These are phyloP conservation scores for Reticulascus tulasneorum DNA, from an alignment of 2,329 filamentous ascomycete genomes.

Conservation along the genomic window DNA sequence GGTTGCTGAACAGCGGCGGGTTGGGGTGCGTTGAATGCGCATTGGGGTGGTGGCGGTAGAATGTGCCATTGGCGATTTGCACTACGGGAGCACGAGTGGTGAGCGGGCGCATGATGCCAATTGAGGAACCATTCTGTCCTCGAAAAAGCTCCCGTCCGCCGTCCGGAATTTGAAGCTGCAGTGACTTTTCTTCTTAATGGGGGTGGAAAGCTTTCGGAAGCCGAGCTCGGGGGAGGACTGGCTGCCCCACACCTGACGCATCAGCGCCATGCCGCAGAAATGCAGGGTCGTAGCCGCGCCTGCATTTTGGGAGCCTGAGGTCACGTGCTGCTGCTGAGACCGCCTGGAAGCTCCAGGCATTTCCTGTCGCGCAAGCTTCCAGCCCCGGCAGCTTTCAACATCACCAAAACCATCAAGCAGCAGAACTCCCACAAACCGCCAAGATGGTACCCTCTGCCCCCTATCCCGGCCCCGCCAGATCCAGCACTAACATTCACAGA, in stretches of 20 bases:
- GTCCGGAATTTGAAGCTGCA: too few species aligned
- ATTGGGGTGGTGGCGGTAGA: conserved; percentile 72
- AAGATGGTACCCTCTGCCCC: neutral
- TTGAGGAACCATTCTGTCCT: conserved; percentile 6
- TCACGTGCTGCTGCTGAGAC: conserved; percentile 7
- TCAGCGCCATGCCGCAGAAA: too few species aligned
- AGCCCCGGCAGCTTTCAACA: conserved; percentile 3
- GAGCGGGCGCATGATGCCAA: neutral
- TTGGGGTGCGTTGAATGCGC: conserved; percentile 48
- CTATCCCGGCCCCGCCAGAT: neutral
- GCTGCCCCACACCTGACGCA: too few species aligned
- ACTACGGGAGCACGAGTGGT: conserved; percentile 56
- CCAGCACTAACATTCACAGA: conserved; percentile 25
- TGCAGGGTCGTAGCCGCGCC: conserved; percentile 4
- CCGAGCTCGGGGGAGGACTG: too few species aligned
- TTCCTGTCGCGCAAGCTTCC: conserved; percentile 14
- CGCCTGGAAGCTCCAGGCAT: conserved; percentile 14
- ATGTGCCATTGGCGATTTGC: conserved; percentile 72
- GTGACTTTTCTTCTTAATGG: too few species aligned
- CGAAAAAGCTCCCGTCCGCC: too few species aligned
- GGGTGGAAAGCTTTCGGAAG: too few species aligned
- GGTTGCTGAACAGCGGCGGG: conserved; percentile 66
- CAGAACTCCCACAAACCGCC: neutral
- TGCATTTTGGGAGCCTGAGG: conserved; percentile 10
- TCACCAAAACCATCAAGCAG: conserved; percentile 3